These are phyloP conservation scores for Paecilomyces niveus DNA, from an alignment of 2,329 filamentous ascomycete species.

Conservation along the genomic window DNA sequence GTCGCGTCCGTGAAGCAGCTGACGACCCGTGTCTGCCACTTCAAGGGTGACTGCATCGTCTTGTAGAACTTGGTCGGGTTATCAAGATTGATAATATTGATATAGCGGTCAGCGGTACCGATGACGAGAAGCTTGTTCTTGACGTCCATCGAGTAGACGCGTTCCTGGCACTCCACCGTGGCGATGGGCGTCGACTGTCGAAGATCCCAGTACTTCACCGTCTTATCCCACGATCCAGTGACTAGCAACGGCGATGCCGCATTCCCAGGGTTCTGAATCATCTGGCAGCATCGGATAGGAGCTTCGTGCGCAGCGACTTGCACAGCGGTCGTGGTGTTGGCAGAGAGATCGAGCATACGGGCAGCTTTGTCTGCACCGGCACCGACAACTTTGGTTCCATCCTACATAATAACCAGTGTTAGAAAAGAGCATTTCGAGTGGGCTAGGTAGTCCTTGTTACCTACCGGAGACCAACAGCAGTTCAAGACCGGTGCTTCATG, in stretches of 20 bases:
- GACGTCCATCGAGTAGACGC: conserved; percentile 81
- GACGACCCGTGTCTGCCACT: conserved; percentile 95
- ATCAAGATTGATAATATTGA: conserved; percentile 88
- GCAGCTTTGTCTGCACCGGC: conserved; percentile 87
- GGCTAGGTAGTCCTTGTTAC: conserved; percentile 16
- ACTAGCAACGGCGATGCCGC: conserved; percentile 66
- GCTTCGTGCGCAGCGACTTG: conserved; percentile 81
- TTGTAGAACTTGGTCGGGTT: conserved; percentile 92
- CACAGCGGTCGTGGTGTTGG: conserved; percentile 46
- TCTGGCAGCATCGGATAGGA: conserved; percentile 70
- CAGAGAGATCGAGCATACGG: conserved; percentile 73
- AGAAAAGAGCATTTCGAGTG: background rate
- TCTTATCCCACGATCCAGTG: conserved; percentile 64
- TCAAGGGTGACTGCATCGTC: conserved; percentile 88
- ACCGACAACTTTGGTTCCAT: conserved; percentile 81
- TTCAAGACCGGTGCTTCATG: conserved; percentile 79
- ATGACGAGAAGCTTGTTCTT: conserved; percentile 82
- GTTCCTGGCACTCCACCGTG: conserved; percentile 43
- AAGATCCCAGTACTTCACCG: conserved; percentile 52
- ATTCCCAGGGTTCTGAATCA: conserved; percentile 57
- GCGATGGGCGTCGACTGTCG: conserved; percentile 42
- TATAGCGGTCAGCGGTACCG: conserved; percentile 89
- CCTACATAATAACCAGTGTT: conserved; percentile 46
- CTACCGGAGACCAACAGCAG: conserved; percentile 81
- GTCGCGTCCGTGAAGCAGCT: conserved; percentile 89